Evolutionary conservation across 352 stramenopile genomes (phyloP), one percentile per base, ranked within the genome.

Genomic region (Halophytophthora batemanensis): DNA sequence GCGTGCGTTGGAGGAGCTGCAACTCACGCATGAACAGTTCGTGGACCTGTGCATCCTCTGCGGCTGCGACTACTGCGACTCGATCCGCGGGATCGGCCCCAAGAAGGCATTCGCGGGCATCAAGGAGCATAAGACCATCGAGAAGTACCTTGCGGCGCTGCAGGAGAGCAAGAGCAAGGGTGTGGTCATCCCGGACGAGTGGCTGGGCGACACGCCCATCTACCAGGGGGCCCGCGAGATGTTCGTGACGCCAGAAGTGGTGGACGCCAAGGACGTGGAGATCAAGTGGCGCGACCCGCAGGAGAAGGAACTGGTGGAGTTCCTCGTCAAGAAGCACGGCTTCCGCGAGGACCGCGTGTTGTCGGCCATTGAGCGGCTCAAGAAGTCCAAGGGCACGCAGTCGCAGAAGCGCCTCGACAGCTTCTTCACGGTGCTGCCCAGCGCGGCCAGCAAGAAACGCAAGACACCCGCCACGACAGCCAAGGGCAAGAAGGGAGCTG

Each of bases 11-110:
- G 72, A 97, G 47, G 96, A 93, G 38, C 70, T 99, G 37, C 84
- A 84, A 14, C 74, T 99, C 17, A 96, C 84, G 3, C 84, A 98
- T 43, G 93, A 85, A 18, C 79, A 94, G 70, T 99, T 99, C 67
- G 93, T 99, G 12, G 97, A 99, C 73, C 71, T 99, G 45, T 99
- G 97, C 61, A 98, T 99, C 56, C 77, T 99, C 17, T 98, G 95
- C 44, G 97, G 97, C 46, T 99, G 97, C 67, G 97, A 99, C 78
- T 99, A 99, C 69, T 98, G 93, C 54, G 96, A 98, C 45, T 97
- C 82, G 22, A 99, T 99, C 70, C 86, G 87, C 18, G 96, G 96
- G 33, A 94, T 99, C 31, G 97, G 97, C 11, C 97, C 97, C 0
- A 99, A 99, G 75, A 99, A 97, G 54, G 97, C 97, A 3, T 82